Conservation (phyloP, 768 basidiomycete species). For the Tylopilus plumbeoviolaceoides region DNA sequence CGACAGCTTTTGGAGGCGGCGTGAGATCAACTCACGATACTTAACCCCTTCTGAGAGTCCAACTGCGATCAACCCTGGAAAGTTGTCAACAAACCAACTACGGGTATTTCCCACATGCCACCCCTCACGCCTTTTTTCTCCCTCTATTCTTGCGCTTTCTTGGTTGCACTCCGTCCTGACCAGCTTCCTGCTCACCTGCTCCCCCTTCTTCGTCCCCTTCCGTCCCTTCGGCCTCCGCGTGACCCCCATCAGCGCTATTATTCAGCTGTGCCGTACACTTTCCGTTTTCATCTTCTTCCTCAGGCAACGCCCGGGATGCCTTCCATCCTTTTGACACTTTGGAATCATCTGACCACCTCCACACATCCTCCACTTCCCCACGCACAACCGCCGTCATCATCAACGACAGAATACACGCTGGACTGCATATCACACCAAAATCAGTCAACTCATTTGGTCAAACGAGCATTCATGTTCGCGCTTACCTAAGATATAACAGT, state of each 20-base stretch:
- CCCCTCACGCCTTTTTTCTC: conserved; percentile 13
- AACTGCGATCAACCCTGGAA: no score
- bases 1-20: conserved; percentile 12
- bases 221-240: conserved; percentile 1
- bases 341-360: conserved; percentile 66
- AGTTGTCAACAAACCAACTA: no score
- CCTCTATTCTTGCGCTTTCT: conserved; percentile 22
- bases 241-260: conserved; percentile 15
- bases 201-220: conserved; percentile 13
- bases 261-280: conserved; percentile 12
- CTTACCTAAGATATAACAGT: conserved; percentile 83
- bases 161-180: neutral
- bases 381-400: conserved; percentile 50
- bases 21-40: conserved; percentile 15
- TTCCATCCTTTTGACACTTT: no score
- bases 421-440: conserved; percentile 37
- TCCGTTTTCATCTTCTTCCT: conserved; percentile 12
- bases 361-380: conserved; percentile 69
- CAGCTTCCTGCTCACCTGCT: neutral
- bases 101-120: no score
- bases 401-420: conserved; percentile 74
- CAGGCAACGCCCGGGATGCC: conserved; percentile 6
- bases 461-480: neutral
- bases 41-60: neutral
- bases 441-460: neutral